Evolutionary conservation across 495 filamentous ascomycete genomes (phyloP).

Genomic region (Wilcoxina mikolae): DNA sequence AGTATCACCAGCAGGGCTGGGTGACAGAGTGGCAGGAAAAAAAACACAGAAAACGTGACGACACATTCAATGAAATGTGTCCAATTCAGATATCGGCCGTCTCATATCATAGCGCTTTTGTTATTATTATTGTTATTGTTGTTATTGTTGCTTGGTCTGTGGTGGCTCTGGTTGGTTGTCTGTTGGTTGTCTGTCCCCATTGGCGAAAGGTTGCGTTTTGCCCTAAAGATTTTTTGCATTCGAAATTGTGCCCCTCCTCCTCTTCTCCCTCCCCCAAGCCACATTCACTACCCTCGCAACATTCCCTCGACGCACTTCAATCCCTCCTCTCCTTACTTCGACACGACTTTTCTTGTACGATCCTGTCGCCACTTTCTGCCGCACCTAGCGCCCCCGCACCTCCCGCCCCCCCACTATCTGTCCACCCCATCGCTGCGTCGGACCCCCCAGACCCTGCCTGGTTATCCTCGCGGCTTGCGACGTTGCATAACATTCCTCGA

Average conservation of each 20-base stretch:
- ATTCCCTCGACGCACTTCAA: background rate
- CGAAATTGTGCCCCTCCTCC: conserved; percentile 3
- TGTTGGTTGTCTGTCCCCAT: background rate
- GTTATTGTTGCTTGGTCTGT: too few species aligned
- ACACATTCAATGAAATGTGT: too few species aligned
- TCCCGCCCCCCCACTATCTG: background rate
- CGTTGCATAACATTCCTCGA: background rate
- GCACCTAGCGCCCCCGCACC: background rate
- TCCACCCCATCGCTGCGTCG: background rate
- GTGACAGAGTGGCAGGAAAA: too few species aligned
- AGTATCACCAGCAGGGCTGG: too few species aligned
- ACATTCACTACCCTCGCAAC: background rate
- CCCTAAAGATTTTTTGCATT: conserved; percentile 1
- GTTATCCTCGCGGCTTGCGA: background rate
- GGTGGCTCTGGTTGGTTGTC: background rate
- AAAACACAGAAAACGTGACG: too few species aligned
- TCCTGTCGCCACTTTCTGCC: background rate
- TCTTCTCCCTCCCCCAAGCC: background rate
- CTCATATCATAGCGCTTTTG: too few species aligned
- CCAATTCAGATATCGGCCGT: too few species aligned
- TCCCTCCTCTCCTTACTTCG: too few species aligned
- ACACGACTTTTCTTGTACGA: too few species aligned
- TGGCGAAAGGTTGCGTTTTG: background rate
- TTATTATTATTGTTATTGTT: too few species aligned
- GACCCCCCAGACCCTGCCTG: background rate